phyloP scores from a whole-genome alignment of 1,284 basidiomycete species.

The Heimioporus retisporus region DNA sequence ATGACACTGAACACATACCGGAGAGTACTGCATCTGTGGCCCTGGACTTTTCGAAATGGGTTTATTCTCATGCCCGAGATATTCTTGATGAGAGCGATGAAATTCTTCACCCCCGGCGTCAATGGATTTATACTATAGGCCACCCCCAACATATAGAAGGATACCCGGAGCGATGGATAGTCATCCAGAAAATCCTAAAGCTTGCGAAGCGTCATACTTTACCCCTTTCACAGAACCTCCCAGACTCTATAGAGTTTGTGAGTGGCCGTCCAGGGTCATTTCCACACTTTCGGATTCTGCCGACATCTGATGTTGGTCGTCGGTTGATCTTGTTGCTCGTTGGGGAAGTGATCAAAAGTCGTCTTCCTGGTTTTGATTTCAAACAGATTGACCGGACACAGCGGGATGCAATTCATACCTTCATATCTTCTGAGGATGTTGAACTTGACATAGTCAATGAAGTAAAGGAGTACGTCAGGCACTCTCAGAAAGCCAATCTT shows the following conservation, averaged over 20 bases:
- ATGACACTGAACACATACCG: not conserved
- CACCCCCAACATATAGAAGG: too few relatives aligned
- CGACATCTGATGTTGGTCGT: slow-evolving; percentile 22
- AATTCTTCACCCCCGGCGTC: slow-evolving; percentile 19
- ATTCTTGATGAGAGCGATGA: slow-evolving; percentile 56
- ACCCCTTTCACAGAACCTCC: too few relatives aligned
- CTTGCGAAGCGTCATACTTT: too few relatives aligned
- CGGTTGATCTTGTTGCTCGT: slow-evolving; percentile 32
- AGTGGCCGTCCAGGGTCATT: slow-evolving; percentile 28
- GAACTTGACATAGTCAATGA: slow-evolving; percentile 27
- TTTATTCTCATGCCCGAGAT: slow-evolving; percentile 39
- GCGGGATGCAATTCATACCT: slow-evolving; percentile 25
- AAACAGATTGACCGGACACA: too few relatives aligned
- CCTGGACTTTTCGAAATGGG: slow-evolving; percentile 25
- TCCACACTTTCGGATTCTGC: slow-evolving; percentile 44
- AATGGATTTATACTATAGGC: not conserved
- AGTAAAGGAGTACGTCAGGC: slow-evolving; percentile 12
- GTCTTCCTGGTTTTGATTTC: slow-evolving; percentile 8
- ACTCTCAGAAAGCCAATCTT: slow-evolving; percentile 16
- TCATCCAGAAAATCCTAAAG: too few relatives aligned
- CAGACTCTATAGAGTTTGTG: not conserved
- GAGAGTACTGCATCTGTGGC: not conserved
- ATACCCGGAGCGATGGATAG: too few relatives aligned
- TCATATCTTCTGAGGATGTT: slow-evolving; percentile 25
- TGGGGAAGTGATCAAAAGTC: slow-evolving; percentile 36